Conservation (phyloP, 2,329 filamentous ascomycete species). For the Fusarium sp. region DNA sequence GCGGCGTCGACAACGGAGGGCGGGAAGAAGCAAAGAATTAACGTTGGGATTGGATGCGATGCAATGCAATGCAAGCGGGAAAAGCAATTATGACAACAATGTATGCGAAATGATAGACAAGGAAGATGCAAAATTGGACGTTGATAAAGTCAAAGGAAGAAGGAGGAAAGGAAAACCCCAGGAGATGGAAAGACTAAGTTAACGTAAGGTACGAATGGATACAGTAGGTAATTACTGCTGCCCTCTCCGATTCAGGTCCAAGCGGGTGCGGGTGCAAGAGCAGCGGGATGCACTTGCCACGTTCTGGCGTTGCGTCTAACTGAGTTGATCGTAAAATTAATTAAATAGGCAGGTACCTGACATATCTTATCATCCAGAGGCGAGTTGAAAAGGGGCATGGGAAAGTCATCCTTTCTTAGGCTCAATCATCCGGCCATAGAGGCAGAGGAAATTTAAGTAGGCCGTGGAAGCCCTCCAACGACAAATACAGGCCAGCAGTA, state of each 20-base stretch:
- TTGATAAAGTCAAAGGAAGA: slow-evolving; percentile 31
- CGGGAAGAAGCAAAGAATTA: slow-evolving; percentile 31
- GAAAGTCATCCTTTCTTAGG: background rate
- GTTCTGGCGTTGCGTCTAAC: slow-evolving; percentile 22
- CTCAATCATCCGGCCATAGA: background rate
- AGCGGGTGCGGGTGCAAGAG: slow-evolving; percentile 29
- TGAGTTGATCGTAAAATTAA: slow-evolving; percentile 6
- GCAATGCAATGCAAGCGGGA: slow-evolving; percentile 12
- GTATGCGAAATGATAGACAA: slow-evolving; percentile 34
- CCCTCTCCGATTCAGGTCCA: slow-evolving; percentile 42
- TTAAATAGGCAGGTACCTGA: no score
- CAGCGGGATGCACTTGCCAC: slow-evolving; percentile 31
- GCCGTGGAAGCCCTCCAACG: background rate
- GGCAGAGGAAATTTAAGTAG: slow-evolving; percentile 6
- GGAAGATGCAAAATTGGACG: slow-evolving; percentile 26
- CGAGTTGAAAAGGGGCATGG: slow-evolving; percentile 1
- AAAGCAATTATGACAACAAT: slow-evolving; percentile 36
- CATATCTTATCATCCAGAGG: no score
- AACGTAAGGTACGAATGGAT: background rate
- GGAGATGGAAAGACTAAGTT: slow-evolving; percentile 29
- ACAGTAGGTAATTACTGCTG: slow-evolving; percentile 32
- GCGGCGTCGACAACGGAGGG: slow-evolving; percentile 21
- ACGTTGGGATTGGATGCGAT: slow-evolving; percentile 12
- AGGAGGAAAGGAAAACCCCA: slow-evolving; percentile 30
- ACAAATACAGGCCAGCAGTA: slow-evolving; percentile 10